Evolutionary conservation across 805 yeast genomes (phyloP).

Genomic region (Kregervanrija delftensis): DNA sequence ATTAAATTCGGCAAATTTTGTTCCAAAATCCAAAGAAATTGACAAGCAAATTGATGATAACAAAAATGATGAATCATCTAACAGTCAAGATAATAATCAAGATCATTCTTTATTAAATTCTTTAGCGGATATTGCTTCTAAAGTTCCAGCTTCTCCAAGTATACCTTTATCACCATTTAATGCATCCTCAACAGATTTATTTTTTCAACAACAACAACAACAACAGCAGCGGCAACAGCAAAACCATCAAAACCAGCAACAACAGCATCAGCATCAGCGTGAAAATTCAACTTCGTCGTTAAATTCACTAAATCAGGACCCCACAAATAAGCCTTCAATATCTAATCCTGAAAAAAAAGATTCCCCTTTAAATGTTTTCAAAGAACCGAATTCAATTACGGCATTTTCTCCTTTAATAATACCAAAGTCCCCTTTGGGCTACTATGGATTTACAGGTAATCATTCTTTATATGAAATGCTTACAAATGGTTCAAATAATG

Average conservation of each 20-base stretch:
- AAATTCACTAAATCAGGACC: neutral
- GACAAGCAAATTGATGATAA: neutral
- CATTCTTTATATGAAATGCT: too few relatives aligned
- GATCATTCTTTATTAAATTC: conserved; percentile 9
- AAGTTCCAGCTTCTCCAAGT: conserved; percentile 12
- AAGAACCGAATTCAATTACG: neutral
- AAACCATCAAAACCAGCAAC: neutral
- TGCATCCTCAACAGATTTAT: conserved; percentile 15
- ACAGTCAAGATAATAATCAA: neutral
- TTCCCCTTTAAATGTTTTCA: conserved; percentile 5
- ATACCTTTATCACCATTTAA: conserved; percentile 5
- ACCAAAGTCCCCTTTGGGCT: too few relatives aligned
- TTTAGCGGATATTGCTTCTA: conserved; percentile 16
- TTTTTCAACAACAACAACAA: conserved; percentile 1
- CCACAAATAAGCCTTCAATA: neutral
- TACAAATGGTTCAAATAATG: too few relatives aligned
- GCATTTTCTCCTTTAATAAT: too few relatives aligned
- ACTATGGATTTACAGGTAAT: too few relatives aligned
- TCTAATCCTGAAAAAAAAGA: neutral
- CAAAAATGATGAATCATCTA: conserved; percentile 5
- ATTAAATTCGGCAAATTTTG: neutral
- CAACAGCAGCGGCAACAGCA: neutral
- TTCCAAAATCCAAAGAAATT: neutral
- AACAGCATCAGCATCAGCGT: neutral
- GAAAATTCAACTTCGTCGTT: neutral